These are phyloP conservation scores for Escovopsis sp. DNA, from an alignment of 2,329 filamentous ascomycete genomes.

Conservation along the genomic window DNA sequence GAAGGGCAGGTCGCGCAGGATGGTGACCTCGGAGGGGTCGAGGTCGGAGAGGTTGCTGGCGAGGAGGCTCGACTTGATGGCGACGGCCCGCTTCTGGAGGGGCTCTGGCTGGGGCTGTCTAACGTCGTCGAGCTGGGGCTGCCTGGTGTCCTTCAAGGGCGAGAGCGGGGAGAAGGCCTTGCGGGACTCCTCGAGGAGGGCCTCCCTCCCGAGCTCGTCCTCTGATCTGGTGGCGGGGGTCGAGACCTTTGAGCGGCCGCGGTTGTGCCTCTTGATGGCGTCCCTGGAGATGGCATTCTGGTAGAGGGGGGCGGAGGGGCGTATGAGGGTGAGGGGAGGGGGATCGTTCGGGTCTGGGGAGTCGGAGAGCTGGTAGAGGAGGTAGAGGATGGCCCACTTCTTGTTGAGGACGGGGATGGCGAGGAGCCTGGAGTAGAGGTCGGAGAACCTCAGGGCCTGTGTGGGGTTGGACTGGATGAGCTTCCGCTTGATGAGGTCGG, in stretches of 20 bases:
- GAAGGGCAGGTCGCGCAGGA: slow-evolving; percentile 74
- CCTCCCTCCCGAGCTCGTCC: slow-evolving; percentile 35
- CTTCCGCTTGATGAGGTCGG: slow-evolving; percentile 81
- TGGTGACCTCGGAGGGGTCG: slow-evolving; percentile 47
- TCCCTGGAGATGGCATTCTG: slow-evolving; percentile 23
- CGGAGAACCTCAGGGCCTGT: slow-evolving; percentile 73
- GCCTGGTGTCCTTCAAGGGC: slow-evolving; percentile 23
- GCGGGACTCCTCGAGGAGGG: slow-evolving; percentile 38
- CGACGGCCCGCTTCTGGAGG: slow-evolving; percentile 31
- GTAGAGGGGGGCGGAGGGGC: slow-evolving; percentile 23
- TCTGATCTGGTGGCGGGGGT: slow-evolving; percentile 25
- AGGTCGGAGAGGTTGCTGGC: slow-evolving; percentile 42
- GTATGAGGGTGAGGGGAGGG: slow-evolving; percentile 29
- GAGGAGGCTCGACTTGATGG: slow-evolving; percentile 41
- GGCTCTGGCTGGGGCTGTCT: slow-evolving; percentile 8
- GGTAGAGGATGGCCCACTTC: slow-evolving; percentile 93
- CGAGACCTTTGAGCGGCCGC: slow-evolving; percentile 22
- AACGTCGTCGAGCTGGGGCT: slow-evolving; percentile 8
- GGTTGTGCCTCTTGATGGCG: slow-evolving; percentile 22
- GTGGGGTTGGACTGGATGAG: slow-evolving; percentile 64
- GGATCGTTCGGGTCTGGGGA: slow-evolving; percentile 42
- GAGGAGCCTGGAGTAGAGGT: slow-evolving; percentile 77
- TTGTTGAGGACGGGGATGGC: slow-evolving; percentile 85
- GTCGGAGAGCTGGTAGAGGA: slow-evolving; percentile 73
- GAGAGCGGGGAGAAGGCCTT: slow-evolving; percentile 16